Conservation (phyloP, 2,329 filamentous ascomycete species). For the Onygenales sp. region DNA sequence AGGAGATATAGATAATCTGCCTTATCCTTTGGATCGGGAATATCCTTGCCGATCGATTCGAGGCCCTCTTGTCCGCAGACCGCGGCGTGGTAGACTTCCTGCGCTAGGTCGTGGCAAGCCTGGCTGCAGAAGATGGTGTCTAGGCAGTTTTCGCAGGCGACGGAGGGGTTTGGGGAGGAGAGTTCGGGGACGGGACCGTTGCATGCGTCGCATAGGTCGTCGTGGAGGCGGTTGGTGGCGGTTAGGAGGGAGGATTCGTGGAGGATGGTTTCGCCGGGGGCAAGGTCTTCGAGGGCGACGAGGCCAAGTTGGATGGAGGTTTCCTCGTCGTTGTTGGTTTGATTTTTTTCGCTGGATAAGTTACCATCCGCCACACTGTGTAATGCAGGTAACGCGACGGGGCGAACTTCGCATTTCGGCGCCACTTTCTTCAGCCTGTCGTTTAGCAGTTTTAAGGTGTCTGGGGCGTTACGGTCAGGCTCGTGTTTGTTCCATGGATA, state of each 20-base stretch:
- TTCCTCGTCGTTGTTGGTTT: slow-evolving; percentile 20
- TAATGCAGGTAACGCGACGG: slow-evolving; percentile 65
- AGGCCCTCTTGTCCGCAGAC: slow-evolving; percentile 46
- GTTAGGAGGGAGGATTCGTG: slow-evolving; percentile 79
- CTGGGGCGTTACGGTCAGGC: slow-evolving; percentile 46
- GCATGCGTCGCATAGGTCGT: slow-evolving; percentile 82
- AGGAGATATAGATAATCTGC: slow-evolving; percentile 53
- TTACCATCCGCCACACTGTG: slow-evolving; percentile 18
- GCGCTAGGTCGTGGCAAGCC: slow-evolving; percentile 46
- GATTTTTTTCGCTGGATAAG: slow-evolving; percentile 8
- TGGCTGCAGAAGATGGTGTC: slow-evolving; percentile 53
- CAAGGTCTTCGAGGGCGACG: slow-evolving; percentile 75
- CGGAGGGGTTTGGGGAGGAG: slow-evolving; percentile 24
- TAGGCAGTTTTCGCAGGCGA: slow-evolving; percentile 46
- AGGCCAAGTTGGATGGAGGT: slow-evolving; percentile 69
- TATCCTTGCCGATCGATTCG: slow-evolving; percentile 50
- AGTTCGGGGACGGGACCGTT: slow-evolving; percentile 61
- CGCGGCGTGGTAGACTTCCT: slow-evolving; percentile 48
- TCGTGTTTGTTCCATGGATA: slow-evolving; percentile 57
- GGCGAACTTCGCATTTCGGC: slow-evolving; percentile 70
- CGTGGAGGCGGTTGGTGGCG: slow-evolving; percentile 78
- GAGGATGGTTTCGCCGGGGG: slow-evolving; percentile 65
- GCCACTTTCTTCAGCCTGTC: slow-evolving; percentile 57
- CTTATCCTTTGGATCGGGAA: slow-evolving; percentile 46
- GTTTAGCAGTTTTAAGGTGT: slow-evolving; percentile 60